Conservation (phyloP, 1,139 yeast species). For the Pichia sp. region DNA sequence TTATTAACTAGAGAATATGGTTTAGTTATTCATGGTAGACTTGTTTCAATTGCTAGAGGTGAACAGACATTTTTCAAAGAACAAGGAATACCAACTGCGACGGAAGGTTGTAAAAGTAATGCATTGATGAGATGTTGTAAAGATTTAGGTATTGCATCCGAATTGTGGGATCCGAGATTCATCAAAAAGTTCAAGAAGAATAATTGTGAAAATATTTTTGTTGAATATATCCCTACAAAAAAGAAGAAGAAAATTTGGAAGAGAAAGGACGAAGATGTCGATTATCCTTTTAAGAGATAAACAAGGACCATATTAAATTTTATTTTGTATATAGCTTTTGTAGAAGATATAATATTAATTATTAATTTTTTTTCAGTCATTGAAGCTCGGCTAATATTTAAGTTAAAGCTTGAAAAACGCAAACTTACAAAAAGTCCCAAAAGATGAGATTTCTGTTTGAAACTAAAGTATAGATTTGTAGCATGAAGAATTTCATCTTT, state of each 20-base stretch:
- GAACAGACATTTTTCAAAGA: conserved; percentile 91
- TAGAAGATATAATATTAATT: background rate
- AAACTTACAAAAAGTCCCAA: no score
- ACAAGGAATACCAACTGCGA: conserved; percentile 86
- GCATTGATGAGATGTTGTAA: conserved; percentile 98
- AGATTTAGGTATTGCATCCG: conserved; percentile 93
- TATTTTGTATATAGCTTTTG: background rate
- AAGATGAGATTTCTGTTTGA: no score
- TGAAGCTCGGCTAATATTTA: background rate
- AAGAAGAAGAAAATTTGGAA: conserved; percentile 90
- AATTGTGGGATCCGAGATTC: conserved; percentile 92
- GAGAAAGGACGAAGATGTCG: conserved; percentile 69
- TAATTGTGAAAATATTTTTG: conserved; percentile 77
- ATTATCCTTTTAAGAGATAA: conserved; percentile 65
- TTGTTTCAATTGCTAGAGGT: conserved; percentile 90
- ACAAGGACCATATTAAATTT: background rate
- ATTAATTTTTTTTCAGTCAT: background rate
- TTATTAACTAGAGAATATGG: conserved; percentile 83
- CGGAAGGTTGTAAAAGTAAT: conserved; percentile 94
- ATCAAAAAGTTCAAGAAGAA: conserved; percentile 72
- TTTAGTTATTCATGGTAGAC: conserved; percentile 75
- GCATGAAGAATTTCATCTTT: no score
- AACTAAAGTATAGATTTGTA: no score
- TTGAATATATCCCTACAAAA: conserved; percentile 74
- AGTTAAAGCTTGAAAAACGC: no score